phyloP scores from a whole-genome alignment of 208 protist species.

The Wallacemonas rigidus region DNA sequence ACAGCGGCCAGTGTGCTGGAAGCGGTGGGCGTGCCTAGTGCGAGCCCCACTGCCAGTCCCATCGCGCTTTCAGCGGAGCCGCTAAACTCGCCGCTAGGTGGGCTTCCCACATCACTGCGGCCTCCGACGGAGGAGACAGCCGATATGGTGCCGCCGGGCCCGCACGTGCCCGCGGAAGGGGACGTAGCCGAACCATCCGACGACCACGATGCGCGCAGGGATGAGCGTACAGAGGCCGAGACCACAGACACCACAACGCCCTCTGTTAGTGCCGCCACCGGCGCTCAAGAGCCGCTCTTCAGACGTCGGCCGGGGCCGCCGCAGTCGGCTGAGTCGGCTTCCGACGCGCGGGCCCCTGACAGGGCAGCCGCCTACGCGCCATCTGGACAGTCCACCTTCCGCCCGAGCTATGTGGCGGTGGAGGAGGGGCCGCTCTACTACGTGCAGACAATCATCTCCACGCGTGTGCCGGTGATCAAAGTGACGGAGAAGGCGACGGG shows the following conservation, averaged over 20 bases:
- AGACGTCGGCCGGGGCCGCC: no score
- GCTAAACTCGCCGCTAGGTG: no score
- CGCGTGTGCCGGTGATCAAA: slow-evolving; percentile 87
- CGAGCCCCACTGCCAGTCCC: not conserved
- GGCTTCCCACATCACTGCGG: no score
- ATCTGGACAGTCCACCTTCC: not conserved
- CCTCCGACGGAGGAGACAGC: no score
- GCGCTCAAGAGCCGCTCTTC: no score
- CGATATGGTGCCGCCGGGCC: no score
- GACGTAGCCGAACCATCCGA: no score
- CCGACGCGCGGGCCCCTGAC: not conserved
- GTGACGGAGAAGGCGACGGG: slow-evolving; percentile 63
- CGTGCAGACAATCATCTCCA: slow-evolving; percentile 78
- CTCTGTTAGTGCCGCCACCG: no score
- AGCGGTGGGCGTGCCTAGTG: not conserved
- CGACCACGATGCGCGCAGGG: no score
- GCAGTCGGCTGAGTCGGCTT: not conserved
- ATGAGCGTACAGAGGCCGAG: no score
- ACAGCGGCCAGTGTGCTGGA: slow-evolving; percentile 14
- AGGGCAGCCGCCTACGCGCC: not conserved
- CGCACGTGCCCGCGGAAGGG: no score
- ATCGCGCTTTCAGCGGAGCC: not conserved
- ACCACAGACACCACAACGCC: no score
- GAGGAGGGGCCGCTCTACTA: slow-evolving; percentile 60
- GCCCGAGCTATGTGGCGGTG: slow-evolving; percentile 45